phyloP scores from a whole-genome alignment of 202 grass and related monocot genomes.

The Dendrocalamus latiflorus region DNA sequence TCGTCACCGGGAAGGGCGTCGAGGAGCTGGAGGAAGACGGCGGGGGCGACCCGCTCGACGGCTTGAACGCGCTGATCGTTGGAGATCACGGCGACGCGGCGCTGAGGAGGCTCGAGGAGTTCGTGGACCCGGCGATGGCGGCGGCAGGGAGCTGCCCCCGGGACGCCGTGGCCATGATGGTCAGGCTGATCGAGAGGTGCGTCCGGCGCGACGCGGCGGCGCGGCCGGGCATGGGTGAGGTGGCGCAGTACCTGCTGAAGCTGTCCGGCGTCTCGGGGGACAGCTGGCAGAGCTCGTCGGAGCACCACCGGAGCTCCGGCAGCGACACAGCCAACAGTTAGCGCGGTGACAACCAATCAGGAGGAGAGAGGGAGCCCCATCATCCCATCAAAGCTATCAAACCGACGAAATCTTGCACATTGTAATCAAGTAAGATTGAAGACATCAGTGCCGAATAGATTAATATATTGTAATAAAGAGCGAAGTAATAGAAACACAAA shows the following conservation, averaged over 20 bases:
- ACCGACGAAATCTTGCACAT: background rate
- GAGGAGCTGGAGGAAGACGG: slow-evolving; percentile 18
- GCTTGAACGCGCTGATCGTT: background rate
- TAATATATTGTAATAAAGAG: no score
- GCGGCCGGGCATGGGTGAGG: slow-evolving; percentile 50
- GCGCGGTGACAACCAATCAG: background rate
- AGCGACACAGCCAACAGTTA: background rate
- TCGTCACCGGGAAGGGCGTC: slow-evolving; percentile 52
- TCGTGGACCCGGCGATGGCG: slow-evolving; percentile 56
- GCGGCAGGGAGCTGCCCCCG: slow-evolving; percentile 23
- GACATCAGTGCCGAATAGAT: no score
- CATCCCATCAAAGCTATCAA: background rate
- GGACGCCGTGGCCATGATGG: slow-evolving; percentile 36
- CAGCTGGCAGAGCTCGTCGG: slow-evolving; percentile 30
- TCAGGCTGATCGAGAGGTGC: slow-evolving; percentile 55
- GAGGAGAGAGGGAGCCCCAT: no score
- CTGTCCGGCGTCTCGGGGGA: slow-evolving; percentile 33
- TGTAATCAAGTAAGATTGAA: no score
- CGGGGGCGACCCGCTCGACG: slow-evolving; percentile 3
- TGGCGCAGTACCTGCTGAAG: slow-evolving; percentile 41
- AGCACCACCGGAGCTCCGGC: slow-evolving; percentile 29
- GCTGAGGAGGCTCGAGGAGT: slow-evolving; percentile 35
- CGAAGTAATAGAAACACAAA: rapidly evolving
- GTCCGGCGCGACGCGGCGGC: slow-evolving; percentile 9
- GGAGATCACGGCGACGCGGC: background rate